Conservation (phyloP, 2,329 filamentous ascomycete genomes). For the Clarireedia monteithiana region DNA sequence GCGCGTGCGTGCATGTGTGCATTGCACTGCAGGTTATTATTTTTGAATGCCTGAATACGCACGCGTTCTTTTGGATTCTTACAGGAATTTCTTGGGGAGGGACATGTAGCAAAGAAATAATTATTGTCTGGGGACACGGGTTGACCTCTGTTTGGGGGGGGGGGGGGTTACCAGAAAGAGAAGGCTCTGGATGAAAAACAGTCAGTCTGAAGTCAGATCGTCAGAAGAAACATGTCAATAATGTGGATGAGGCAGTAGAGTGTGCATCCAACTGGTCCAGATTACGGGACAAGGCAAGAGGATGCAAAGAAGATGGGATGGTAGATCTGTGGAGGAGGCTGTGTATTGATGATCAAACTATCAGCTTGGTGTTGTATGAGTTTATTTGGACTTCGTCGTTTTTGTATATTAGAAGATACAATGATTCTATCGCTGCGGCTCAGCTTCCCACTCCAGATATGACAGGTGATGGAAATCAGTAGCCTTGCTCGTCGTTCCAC, state of each 20-base stretch:
- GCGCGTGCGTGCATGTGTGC: too few relatives aligned
- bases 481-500: slow-evolving; percentile 3
- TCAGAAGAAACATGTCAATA: neutral
- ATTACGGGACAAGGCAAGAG: neutral
- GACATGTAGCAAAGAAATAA: too few relatives aligned
- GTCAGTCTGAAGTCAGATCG: neutral
- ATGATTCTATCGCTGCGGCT: neutral
- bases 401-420: neutral
- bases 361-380: neutral
- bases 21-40: too few relatives aligned
- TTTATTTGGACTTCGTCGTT: neutral
- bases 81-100: too few relatives aligned
- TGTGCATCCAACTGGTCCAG: neutral
- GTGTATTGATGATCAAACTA: neutral
- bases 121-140: too few relatives aligned
- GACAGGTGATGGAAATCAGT: neutral
- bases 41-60: too few relatives aligned
- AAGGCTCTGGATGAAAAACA: too few relatives aligned
- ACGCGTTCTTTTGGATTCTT: too few relatives aligned
- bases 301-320: neutral
- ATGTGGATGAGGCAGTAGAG: neutral
- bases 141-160: too few relatives aligned
- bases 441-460: neutral
- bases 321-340: neutral
- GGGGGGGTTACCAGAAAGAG: too few relatives aligned